phyloP scores from a whole-genome alignment of 306 rosid genomes.

The Vicia villosa region DNA sequence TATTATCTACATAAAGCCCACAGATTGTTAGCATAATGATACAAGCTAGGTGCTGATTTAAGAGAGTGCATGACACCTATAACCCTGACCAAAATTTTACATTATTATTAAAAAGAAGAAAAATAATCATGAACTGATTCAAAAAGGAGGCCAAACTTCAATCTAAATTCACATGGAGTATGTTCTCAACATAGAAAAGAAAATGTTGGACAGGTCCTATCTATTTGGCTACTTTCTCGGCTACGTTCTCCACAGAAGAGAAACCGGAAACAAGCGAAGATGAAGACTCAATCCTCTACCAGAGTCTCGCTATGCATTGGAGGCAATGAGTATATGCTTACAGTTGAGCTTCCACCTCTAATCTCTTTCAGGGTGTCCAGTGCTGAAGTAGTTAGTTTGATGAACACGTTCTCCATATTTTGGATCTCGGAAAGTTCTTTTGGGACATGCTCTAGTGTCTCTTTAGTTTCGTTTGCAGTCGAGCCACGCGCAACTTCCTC shows the following conservation, averaged over 20 bases:
- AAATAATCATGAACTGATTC: constrained; percentile 6
- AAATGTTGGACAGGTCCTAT: constrained; percentile 19
- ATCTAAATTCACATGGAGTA: background rate
- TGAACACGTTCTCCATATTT: constrained; percentile 66
- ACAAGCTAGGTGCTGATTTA: constrained; percentile 13
- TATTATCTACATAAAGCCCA: constrained; percentile 15
- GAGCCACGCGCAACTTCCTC: constrained; percentile 43
- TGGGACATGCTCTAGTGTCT: constrained; percentile 47
- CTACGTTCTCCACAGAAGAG: constrained; percentile 13
- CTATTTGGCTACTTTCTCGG: constrained; percentile 7
- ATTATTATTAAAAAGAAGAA: background rate
- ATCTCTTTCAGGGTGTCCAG: constrained; percentile 64
- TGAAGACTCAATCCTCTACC: constrained; percentile 38
- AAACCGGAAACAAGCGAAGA: background rate
- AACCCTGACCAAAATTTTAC: constrained; percentile 19
- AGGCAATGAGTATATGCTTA: constrained; percentile 70
- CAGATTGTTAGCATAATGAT: constrained; percentile 4
- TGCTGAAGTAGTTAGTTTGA: constrained; percentile 65
- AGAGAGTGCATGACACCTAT: constrained; percentile 9
- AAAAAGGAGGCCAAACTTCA: constrained; percentile 11
- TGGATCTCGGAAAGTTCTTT: constrained; percentile 70
- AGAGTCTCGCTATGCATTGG: constrained; percentile 51
- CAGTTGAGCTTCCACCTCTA: constrained; percentile 82
- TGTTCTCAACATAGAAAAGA: constrained; percentile 29
- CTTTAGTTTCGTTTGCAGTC: constrained; percentile 37